These are phyloP conservation scores for Russula virescens DNA, from an alignment of 768 basidiomycete species.

Conservation along the genomic window DNA sequence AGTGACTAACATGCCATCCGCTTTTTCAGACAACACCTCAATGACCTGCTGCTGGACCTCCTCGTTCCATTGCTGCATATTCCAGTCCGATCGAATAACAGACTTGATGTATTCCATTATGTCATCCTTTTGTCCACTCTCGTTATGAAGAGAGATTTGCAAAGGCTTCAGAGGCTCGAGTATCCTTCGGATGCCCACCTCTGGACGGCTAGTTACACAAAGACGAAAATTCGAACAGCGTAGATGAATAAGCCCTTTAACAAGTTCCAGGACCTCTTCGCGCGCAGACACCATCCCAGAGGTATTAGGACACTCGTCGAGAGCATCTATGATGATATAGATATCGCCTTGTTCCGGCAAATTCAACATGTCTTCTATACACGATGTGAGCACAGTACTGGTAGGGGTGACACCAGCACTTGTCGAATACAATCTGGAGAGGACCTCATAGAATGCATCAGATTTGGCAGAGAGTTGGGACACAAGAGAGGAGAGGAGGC, in stretches of 20 bases:
- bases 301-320: constrained; percentile 8
- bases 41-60: not conserved
- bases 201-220: constrained; percentile 1
- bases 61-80: constrained; percentile 1
- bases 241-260: not conserved
- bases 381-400: not conserved
- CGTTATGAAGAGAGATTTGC: not conserved
- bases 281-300: not conserved
- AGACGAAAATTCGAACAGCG: not conserved
- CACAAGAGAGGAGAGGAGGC: not conserved
- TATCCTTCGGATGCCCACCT: not conserved
- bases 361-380: not conserved
- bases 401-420: not conserved
- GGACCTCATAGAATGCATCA: not conserved
- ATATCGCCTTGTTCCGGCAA: not conserved
- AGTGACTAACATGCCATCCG: constrained; percentile 4
- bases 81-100: not conserved
- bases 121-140: not conserved
- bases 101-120: not conserved
- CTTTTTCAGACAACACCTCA: not conserved
- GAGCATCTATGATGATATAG: constrained; percentile 4
- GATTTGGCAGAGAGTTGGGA: constrained; percentile 3
- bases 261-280: not conserved
- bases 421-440: not conserved
- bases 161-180: not conserved